Percentiles rank a stretch among this genome's conserved stretches.
phyloP scores from a whole-genome alignment of 371 early-diverging fungal genomes.

The Actinomortierella ambigua region DNA sequence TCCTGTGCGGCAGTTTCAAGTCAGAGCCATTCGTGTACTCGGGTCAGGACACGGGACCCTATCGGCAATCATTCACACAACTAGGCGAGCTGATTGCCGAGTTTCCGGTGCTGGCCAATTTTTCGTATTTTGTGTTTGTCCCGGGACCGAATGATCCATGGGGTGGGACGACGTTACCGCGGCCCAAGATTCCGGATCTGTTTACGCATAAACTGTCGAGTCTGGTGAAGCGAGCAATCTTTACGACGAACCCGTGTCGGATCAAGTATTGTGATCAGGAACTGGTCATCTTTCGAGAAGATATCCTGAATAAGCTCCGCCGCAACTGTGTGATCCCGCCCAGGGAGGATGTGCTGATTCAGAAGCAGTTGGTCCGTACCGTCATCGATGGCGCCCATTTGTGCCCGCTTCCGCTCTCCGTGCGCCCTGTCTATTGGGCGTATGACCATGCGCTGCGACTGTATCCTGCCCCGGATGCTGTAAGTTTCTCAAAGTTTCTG shows the following conservation, averaged over 20 bases:
- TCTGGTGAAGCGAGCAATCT: slow-evolving; percentile 62
- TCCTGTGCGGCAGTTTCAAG: slow-evolving; percentile 87
- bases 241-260: slow-evolving; percentile 88
- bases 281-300: slow-evolving; percentile 87
- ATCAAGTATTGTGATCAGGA: slow-evolving; percentile 87
- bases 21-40: slow-evolving; percentile 71
- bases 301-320: slow-evolving; percentile 73
- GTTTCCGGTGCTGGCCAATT: slow-evolving; percentile 68
- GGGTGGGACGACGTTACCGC: slow-evolving; percentile 73
- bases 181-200: slow-evolving; percentile 73
- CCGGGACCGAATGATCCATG: slow-evolving; percentile 91
- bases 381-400: slow-evolving; percentile 86
- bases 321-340: slow-evolving; percentile 78
- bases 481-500: slow-evolving; percentile 44
- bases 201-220: slow-evolving; percentile 66
- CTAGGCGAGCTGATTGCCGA: slow-evolving; percentile 78
- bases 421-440: slow-evolving; percentile 78
- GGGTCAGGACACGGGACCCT: slow-evolving; percentile 55
- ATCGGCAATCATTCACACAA: slow-evolving; percentile 67
- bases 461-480: slow-evolving; percentile 88
- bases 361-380: slow-evolving; percentile 75
- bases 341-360: slow-evolving; percentile 23
- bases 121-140: slow-evolving; percentile 83
- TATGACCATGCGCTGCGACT: slow-evolving; percentile 83
- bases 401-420: slow-evolving; percentile 76